Evolutionary conservation across 179 eudicot species (phyloP), one percentile per base, ranked within the genome.

Genomic region (Spergularia azorica): DNA sequence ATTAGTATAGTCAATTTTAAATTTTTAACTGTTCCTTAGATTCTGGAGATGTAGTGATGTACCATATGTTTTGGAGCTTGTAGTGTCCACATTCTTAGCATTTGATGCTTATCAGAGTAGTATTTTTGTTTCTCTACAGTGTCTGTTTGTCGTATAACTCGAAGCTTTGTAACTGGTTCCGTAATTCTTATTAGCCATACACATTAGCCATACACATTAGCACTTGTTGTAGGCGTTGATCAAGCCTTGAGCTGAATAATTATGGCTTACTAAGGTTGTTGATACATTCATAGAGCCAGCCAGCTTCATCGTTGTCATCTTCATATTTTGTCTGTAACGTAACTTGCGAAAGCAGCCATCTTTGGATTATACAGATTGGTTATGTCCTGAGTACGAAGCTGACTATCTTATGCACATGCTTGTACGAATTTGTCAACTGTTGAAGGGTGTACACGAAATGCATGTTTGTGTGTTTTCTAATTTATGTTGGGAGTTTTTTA

Each of bases 241-340:
- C 61, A 55, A 66, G 60, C 73, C 38, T 75, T 66, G 48, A 41
- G 50, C 67, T 12, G 54, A 38, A 66, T 76, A 65, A 14, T 57
- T 52, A 6, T 38, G 66, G 17, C 21, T 48, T 36, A 36, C 12
- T 66, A 9, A 36, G 41, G 9, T 48, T 14, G 56, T 61, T 26
- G 32, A 26, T 26, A 26, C 51, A 18, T 4, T 11, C 1, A 13
- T 48, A 20, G 39, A 43, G 38, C 38, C 26, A 41, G 38, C 38
- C 26, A 41, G 16, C 16, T 55, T 66, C 18, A 18, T 79, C 36
- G 26, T 55, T 4, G 60, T 76, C 48, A 46, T 41, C 18, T 39
- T 54, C 8, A 0, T 59, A 55, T 16, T 51, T 21, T 41, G 13
- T 65, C 21, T 12, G 43, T 66, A 55, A 26, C 51, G 3, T 48